Percentiles rank a stretch among this genome's conserved stretches.
phyloP scores from a whole-genome alignment of 2,329 filamentous ascomycete genomes.

The Fusarium sp. region DNA sequence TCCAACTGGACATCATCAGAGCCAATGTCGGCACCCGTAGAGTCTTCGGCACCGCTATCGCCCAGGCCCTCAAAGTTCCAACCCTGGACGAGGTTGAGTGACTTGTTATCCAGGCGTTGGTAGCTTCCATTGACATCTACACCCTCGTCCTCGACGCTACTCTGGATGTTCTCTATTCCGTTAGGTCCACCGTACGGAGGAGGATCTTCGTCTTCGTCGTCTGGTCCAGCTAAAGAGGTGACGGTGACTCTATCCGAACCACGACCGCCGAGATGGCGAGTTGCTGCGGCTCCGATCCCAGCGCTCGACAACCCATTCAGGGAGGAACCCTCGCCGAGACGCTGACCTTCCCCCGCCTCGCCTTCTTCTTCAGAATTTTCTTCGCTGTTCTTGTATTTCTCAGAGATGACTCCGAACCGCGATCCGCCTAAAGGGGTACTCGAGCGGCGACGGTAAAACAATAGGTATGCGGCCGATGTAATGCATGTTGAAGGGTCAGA shows the following conservation, averaged over 20 bases:
- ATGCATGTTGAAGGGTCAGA: slow-evolving; percentile 73
- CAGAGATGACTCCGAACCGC: slow-evolving; percentile 76
- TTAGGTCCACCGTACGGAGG: slow-evolving; percentile 49
- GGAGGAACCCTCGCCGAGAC: slow-evolving; percentile 86
- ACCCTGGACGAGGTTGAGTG: slow-evolving; percentile 51
- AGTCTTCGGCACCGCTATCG: slow-evolving; percentile 47
- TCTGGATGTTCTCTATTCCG: slow-evolving; percentile 49
- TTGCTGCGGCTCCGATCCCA: slow-evolving; percentile 81
- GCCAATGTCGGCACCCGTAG: slow-evolving; percentile 52
- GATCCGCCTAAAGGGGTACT: slow-evolving; percentile 81
- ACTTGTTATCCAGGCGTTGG: slow-evolving; percentile 44
- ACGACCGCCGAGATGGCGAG: slow-evolving; percentile 72
- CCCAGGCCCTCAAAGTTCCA: slow-evolving; percentile 62
- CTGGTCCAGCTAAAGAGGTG: slow-evolving; percentile 42
- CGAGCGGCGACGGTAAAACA: slow-evolving; percentile 94
- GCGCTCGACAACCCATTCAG: slow-evolving; percentile 91
- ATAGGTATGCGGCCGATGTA: slow-evolving; percentile 84
- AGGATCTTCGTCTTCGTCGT: slow-evolving; percentile 49
- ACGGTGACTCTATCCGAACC: slow-evolving; percentile 60
- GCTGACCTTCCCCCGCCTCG: slow-evolving; percentile 81
- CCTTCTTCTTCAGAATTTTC: slow-evolving; percentile 57
- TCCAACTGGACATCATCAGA: slow-evolving; percentile 60
- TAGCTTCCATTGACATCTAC: slow-evolving; percentile 55
- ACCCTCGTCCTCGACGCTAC: slow-evolving; percentile 63
- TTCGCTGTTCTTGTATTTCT: slow-evolving; percentile 67